Evolutionary conservation across 2,329 filamentous ascomycete species (phyloP).

Genomic region (Elsinoe australis): DNA sequence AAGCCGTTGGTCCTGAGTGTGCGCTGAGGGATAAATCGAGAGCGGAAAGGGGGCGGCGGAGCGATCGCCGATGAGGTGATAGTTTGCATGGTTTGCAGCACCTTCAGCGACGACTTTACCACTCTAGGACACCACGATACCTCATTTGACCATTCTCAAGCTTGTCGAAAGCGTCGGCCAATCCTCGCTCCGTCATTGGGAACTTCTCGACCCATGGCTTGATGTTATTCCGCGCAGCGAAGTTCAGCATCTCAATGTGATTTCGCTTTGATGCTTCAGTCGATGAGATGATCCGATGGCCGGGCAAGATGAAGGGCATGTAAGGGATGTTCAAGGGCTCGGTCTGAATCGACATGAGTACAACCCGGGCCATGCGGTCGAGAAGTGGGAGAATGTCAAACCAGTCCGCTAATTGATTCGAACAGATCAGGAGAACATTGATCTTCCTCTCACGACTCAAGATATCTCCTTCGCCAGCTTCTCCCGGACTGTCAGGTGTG

Average conservation of each 20-base stretch:
- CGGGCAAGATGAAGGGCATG: conserved; percentile 31
- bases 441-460: conserved; percentile 19
- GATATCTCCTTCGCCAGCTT: neutral
- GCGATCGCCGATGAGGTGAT: neutral
- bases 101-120: neutral
- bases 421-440: conserved; percentile 27
- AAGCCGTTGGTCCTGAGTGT: too few species aligned
- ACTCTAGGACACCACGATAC: conserved; percentile 36
- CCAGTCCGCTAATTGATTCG: conserved; percentile 27
- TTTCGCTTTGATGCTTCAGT: conserved; percentile 29
- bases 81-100: too few species aligned
- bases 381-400: conserved; percentile 26
- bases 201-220: conserved; percentile 41
- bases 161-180: conserved; percentile 35
- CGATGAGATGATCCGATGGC: conserved; percentile 28
- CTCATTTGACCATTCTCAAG: conserved; percentile 39
- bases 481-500: neutral
- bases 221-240: conserved; percentile 36
- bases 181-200: conserved; percentile 34
- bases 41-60: neutral
- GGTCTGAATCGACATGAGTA: conserved; percentile 31
- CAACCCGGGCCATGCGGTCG: conserved; percentile 28
- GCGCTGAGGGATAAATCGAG: neutral
- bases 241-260: conserved; percentile 37
- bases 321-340: conserved; percentile 28